Percentiles rank a stretch among this genome's conserved stretches.
Conservation (phyloP, 2,329 filamentous ascomycete genomes). For the Dactylellina haptotyla region DNA sequence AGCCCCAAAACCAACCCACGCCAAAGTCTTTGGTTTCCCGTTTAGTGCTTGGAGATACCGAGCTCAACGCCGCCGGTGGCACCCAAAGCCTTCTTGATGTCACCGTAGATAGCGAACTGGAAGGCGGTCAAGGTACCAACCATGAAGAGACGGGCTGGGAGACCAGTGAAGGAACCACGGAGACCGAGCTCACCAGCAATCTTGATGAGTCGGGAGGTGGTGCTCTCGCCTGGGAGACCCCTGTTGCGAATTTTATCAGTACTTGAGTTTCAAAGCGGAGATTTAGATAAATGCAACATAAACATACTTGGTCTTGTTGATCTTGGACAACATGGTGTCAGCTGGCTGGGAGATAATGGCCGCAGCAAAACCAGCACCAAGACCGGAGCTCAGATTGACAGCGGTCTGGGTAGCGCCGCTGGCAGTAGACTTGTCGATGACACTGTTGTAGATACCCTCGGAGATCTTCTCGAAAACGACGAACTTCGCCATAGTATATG, state of each 20-base stretch:
- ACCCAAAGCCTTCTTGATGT: conserved; percentile 75
- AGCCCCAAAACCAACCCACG: background rate
- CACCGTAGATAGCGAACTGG: conserved; percentile 90
- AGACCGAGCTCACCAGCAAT: conserved; percentile 86
- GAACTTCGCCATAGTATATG: conserved; percentile 96
- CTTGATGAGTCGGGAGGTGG: conserved; percentile 82
- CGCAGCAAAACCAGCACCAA: conserved; percentile 86
- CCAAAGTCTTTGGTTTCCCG: background rate
- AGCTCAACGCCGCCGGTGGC: conserved; percentile 82
- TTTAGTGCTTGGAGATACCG: conserved; percentile 55
- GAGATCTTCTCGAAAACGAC: conserved; percentile 90
- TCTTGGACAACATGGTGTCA: conserved; percentile 93
- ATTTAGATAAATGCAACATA: background rate
- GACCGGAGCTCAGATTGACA: conserved; percentile 85
- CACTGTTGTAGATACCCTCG: conserved; percentile 73
- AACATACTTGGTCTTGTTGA: conserved; percentile 83
- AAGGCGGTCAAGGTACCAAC: conserved; percentile 79
- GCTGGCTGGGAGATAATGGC: conserved; percentile 88
- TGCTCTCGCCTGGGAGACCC: conserved; percentile 84
- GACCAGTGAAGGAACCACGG: conserved; percentile 80
- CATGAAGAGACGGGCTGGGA: conserved; percentile 81
- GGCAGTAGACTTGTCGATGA: conserved; percentile 76
- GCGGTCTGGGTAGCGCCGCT: conserved; percentile 76
- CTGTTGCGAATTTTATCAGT: conserved; percentile 49
- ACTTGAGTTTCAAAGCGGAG: background rate